phyloP scores from a whole-genome alignment of 331 rosid genomes.

The Erythrophleum ivorense region DNA sequence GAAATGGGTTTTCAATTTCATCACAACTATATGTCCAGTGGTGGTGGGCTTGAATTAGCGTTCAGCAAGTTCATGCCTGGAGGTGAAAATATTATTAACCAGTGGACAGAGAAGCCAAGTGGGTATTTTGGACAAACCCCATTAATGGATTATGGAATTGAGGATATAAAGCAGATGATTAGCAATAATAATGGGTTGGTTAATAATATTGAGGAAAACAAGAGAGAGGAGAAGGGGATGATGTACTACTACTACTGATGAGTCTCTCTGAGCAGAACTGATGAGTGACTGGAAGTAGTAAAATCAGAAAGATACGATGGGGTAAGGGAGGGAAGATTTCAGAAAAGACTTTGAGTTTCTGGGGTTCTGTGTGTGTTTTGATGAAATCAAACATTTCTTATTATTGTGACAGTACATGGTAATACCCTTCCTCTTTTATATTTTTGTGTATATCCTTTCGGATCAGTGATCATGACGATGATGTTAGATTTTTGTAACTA shows the following conservation, averaged over 20 bases:
- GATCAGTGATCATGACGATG: slow-evolving; percentile 40
- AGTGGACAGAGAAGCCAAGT: slow-evolving; percentile 47
- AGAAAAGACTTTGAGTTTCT: slow-evolving; percentile 43
- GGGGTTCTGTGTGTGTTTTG: slow-evolving; percentile 51
- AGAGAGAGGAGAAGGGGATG: slow-evolving; percentile 62
- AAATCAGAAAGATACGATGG: slow-evolving; percentile 67
- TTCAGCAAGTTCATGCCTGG: slow-evolving; percentile 49
- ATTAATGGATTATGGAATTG: slow-evolving; percentile 53
- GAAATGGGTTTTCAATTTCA: slow-evolving; percentile 47
- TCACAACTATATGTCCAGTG: slow-evolving; percentile 15
- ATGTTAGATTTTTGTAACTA: slow-evolving; percentile 43
- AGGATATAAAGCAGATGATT: slow-evolving; percentile 66
- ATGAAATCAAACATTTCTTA: slow-evolving; percentile 54
- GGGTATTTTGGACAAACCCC: slow-evolving; percentile 47
- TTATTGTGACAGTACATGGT: slow-evolving; percentile 68
- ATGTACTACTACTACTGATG: slow-evolving; percentile 47
- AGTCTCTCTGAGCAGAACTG: slow-evolving; percentile 32
- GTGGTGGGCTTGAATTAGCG: slow-evolving; percentile 40
- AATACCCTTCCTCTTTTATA: slow-evolving; percentile 40
- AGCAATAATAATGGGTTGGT: slow-evolving; percentile 36
- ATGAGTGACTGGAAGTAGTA: slow-evolving; percentile 59
- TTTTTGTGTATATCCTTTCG: slow-evolving; percentile 56
- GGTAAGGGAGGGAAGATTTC: slow-evolving; percentile 50
- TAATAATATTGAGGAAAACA: slow-evolving; percentile 66
- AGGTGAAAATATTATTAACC: slow-evolving; percentile 39